phyloP scores from a whole-genome alignment of 2,329 filamentous ascomycete genomes.

The Penicillium fuscoglaucum region DNA sequence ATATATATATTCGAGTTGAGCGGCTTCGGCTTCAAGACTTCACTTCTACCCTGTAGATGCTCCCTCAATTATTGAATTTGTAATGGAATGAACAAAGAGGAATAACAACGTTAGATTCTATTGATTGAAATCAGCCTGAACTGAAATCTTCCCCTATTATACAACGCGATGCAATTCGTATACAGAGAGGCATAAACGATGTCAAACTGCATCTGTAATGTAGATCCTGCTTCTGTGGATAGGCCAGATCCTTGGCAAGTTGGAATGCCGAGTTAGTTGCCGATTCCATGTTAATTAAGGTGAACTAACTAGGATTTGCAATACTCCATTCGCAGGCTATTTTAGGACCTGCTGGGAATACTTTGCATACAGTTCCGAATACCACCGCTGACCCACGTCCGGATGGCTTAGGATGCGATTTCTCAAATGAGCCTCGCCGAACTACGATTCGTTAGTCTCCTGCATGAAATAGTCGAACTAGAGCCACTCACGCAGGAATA shows the following conservation, averaged over 20 bases:
- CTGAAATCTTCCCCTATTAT: background rate
- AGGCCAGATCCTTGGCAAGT: background rate
- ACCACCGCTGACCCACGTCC: slow-evolving; percentile 39
- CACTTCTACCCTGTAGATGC: background rate
- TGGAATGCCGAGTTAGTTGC: background rate
- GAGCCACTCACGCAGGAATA: slow-evolving; percentile 36
- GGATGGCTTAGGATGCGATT: slow-evolving; percentile 41
- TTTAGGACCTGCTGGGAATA: slow-evolving; percentile 30
- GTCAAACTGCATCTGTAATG: background rate
- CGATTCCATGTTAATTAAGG: background rate
- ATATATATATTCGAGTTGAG: background rate
- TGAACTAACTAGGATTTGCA: background rate
- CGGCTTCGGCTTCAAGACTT: no score
- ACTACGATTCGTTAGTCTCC: slow-evolving; percentile 21
- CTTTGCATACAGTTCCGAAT: slow-evolving; percentile 34
- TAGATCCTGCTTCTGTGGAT: background rate
- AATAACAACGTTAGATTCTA: background rate
- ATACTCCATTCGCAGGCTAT: background rate
- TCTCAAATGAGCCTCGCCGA: slow-evolving; percentile 39
- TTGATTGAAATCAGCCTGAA: background rate
- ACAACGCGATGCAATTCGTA: background rate
- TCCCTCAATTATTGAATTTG: background rate
- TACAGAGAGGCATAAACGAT: background rate
- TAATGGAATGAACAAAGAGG: background rate
- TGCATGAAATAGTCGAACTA: accelerated